phyloP scores from a whole-genome alignment of 2,329 filamentous ascomycete genomes.

The Cercospora berteroae region DNA sequence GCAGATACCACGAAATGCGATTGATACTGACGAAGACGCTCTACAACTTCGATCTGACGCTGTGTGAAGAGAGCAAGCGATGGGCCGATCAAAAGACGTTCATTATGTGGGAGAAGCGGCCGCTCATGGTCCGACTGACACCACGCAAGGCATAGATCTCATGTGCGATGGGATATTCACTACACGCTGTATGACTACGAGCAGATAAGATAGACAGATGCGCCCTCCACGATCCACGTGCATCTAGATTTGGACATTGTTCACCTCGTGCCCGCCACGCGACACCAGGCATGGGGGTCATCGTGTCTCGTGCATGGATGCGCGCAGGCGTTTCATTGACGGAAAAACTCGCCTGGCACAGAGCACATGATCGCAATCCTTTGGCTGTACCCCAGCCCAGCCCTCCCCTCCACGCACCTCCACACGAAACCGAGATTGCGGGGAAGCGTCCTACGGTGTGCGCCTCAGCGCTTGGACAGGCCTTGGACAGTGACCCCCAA shows the following conservation, averaged over 20 bases:
- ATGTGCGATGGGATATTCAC: neutral
- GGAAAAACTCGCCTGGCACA: slow-evolving; percentile 13
- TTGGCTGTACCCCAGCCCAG: slow-evolving; percentile 7
- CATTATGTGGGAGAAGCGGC: slow-evolving; percentile 29
- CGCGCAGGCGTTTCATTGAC: neutral
- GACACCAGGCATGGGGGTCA: neutral
- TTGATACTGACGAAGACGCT: slow-evolving; percentile 41
- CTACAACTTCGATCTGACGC: slow-evolving; percentile 40
- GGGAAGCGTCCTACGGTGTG: neutral
- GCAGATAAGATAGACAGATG: neutral
- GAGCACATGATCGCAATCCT: neutral
- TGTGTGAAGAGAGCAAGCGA: slow-evolving; percentile 25
- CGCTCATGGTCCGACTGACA: slow-evolving; percentile 15
- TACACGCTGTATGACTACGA: neutral
- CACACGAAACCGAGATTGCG: neutral
- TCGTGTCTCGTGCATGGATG: neutral
- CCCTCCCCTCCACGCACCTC: slow-evolving; percentile 1
- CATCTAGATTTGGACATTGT: neutral
- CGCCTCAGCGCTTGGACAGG: neutral
- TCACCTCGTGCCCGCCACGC: neutral
- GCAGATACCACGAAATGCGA: slow-evolving; percentile 39
- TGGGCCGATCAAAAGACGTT: slow-evolving; percentile 29
- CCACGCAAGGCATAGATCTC: neutral
- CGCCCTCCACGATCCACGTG: neutral
- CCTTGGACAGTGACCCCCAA: slow-evolving; percentile 1